These are phyloP conservation scores for Blastobotrys robertii DNA, from an alignment of 805 yeast species.

Conservation along the genomic window DNA sequence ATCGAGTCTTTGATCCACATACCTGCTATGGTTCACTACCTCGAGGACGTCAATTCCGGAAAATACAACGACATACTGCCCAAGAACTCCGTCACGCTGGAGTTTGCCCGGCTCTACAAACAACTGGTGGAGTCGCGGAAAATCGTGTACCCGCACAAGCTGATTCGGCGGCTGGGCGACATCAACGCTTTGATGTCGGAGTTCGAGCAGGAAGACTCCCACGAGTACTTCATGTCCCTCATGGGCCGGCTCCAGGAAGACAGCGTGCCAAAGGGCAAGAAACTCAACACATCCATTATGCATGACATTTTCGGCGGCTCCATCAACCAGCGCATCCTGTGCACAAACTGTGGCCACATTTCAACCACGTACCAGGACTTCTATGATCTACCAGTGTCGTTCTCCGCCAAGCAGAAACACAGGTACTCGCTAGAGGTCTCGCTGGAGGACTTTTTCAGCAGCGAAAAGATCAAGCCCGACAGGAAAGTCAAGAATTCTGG, in stretches of 20 bases:
- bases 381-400: conserved; percentile 80
- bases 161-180: conserved; percentile 63
- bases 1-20: conserved; percentile 84
- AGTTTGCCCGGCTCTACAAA: conserved; percentile 23
- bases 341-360: conserved; percentile 71
- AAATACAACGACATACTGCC: conserved; percentile 29
- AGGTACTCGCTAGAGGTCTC: conserved; percentile 67
- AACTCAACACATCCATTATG: conserved; percentile 68
- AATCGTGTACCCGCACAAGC: conserved; percentile 57
- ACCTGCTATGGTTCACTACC: conserved; percentile 82
- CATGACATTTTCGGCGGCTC: conserved; percentile 94
- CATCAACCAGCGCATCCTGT: conserved; percentile 73
- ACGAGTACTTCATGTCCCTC: conserved; percentile 91
- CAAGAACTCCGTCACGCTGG: conserved; percentile 21
- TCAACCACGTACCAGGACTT: conserved; percentile 88
- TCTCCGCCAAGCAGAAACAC: conserved; percentile 36
- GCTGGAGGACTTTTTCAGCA: conserved; percentile 69
- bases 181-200: conserved; percentile 94
- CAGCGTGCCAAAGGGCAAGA: conserved; percentile 80
- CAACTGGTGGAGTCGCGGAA: conserved; percentile 29
- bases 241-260: conserved; percentile 86
- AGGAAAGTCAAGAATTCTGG: conserved; percentile 32
- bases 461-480: conserved; percentile 66
- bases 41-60: conserved; percentile 52
- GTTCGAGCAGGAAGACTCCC: conserved; percentile 98